Evolutionary conservation across 2,329 filamentous ascomycete genomes (phyloP).

Genomic region (Trichophyton simii): DNA sequence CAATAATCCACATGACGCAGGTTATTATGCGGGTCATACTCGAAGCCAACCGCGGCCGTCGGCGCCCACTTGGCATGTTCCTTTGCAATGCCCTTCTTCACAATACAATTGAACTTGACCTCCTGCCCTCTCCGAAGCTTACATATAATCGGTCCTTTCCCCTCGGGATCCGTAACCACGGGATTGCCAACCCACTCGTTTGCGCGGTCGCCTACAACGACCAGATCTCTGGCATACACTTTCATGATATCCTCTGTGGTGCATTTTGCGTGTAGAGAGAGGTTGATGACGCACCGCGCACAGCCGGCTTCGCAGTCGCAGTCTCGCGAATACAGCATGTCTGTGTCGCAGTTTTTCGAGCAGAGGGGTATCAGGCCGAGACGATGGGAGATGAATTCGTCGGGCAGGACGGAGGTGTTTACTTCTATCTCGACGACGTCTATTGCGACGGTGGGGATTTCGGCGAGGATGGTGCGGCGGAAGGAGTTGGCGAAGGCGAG

Average conservation of each 20-base stretch:
- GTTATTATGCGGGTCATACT: slow-evolving; percentile 97
- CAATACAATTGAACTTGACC: slow-evolving; percentile 78
- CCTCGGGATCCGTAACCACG: slow-evolving; percentile 70
- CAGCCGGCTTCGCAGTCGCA: slow-evolving; percentile 96
- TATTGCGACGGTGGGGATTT: slow-evolving; percentile 87
- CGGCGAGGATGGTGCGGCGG: slow-evolving; percentile 85
- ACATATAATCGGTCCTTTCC: slow-evolving; percentile 70
- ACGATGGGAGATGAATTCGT: slow-evolving; percentile 85
- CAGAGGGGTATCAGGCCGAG: slow-evolving; percentile 83
- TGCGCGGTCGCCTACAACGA: slow-evolving; percentile 55
- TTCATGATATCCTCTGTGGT: slow-evolving; percentile 79
- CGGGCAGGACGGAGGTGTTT: slow-evolving; percentile 95
- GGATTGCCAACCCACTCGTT: slow-evolving; percentile 68
- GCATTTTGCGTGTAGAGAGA: slow-evolving; percentile 76
- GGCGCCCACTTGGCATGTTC: slow-evolving; percentile 98
- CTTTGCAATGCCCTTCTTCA: slow-evolving; percentile 97
- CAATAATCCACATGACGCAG: slow-evolving; percentile 83
- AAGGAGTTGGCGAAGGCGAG: slow-evolving; percentile 93
- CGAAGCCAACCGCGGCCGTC: slow-evolving; percentile 82
- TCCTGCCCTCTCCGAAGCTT: slow-evolving; percentile 87
- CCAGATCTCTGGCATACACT: slow-evolving; percentile 81
- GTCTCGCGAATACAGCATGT: slow-evolving; percentile 76
- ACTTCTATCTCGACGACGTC: slow-evolving; percentile 88
- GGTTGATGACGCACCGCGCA: slow-evolving; percentile 74
- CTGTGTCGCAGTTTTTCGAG: slow-evolving; percentile 73